These are phyloP conservation scores for Sphaerostilbella broomeana DNA, from an alignment of 2,329 filamentous ascomycete species.

Conservation along the genomic window DNA sequence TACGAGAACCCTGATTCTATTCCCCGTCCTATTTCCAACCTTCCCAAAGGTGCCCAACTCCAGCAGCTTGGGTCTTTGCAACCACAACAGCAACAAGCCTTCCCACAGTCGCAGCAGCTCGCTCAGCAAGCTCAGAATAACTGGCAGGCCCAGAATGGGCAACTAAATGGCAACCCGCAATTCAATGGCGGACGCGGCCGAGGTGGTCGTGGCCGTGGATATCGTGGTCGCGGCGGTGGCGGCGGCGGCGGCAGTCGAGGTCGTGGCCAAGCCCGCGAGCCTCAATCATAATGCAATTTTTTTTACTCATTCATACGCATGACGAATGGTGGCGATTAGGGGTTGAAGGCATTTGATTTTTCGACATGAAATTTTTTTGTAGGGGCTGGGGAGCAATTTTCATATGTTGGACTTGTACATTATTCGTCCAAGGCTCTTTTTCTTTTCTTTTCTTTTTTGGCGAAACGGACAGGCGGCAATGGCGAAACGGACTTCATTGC, in stretches of 20 bases:
- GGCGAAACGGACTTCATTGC: slow-evolving; percentile 28
- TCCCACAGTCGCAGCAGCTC: slow-evolving; percentile 18
- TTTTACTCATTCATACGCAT: slow-evolving; percentile 21
- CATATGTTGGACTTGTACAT: slow-evolving; percentile 37
- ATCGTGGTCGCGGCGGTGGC: slow-evolving; percentile 31
- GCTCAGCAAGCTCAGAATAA: slow-evolving; percentile 31
- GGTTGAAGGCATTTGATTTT: slow-evolving; percentile 18
- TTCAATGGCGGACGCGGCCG: slow-evolving; percentile 32
- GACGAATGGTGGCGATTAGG: slow-evolving; percentile 20
- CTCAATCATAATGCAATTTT: slow-evolving; percentile 27
- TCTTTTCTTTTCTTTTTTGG: too few relatives aligned
- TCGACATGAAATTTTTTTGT: slow-evolving; percentile 26
- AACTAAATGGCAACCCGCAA: slow-evolving; percentile 31
- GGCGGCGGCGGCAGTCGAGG: slow-evolving; percentile 28
- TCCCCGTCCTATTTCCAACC: slow-evolving; percentile 65
- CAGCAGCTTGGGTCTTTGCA: slow-evolving; percentile 22
- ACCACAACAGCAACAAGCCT: slow-evolving; percentile 27
- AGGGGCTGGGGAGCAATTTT: slow-evolving; percentile 23
- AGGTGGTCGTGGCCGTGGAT: slow-evolving; percentile 33
- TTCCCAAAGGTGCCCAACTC: slow-evolving; percentile 28
- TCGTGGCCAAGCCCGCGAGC: slow-evolving; percentile 30
- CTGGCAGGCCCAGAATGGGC: slow-evolving; percentile 36
- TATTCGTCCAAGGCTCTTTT: slow-evolving; percentile 34
- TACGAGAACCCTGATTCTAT: slow-evolving; percentile 96
- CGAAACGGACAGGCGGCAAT: slow-evolving; percentile 32